phyloP scores from a whole-genome alignment of 2,329 filamentous ascomycete genomes.

The Diaporthe ampelina region DNA sequence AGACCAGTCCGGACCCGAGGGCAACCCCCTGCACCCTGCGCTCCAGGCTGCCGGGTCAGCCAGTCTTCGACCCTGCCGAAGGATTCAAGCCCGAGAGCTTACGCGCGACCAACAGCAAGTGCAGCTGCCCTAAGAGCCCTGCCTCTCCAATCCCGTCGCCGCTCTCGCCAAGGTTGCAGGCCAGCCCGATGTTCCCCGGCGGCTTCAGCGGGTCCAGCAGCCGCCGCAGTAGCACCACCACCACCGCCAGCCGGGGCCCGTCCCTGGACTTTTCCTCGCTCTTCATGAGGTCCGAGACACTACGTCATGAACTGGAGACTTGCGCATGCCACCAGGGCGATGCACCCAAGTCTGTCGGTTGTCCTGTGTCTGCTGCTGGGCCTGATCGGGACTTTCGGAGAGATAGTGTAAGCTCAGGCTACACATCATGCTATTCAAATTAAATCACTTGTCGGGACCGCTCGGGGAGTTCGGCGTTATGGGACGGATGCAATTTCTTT shows the following conservation, averaged over 20 bases:
- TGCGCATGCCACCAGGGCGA: conserved; percentile 9
- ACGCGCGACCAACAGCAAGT: conserved; percentile 25
- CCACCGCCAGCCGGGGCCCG: conserved; percentile 4
- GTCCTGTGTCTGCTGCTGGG: background rate
- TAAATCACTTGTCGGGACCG: background rate
- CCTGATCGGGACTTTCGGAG: background rate
- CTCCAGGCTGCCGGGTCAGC: conserved; percentile 34
- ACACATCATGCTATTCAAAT: conserved; percentile 27
- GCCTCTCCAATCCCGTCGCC: conserved; percentile 18
- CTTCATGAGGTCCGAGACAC: conserved; percentile 26
- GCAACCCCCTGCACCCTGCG: conserved; percentile 12
- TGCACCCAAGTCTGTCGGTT: background rate
- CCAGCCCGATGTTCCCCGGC: background rate
- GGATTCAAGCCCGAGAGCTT: conserved; percentile 24
- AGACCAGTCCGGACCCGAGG: conserved; percentile 5
- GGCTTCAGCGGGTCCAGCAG: background rate
- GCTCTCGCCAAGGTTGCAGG: conserved; percentile 7
- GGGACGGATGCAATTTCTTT: background rate
- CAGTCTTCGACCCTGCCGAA: conserved; percentile 26
- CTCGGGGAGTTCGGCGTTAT: conserved; percentile 3
- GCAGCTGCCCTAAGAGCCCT: conserved; percentile 11
- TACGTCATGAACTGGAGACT: conserved; percentile 26
- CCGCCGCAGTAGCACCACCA: background rate
- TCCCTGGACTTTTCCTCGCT: conserved; percentile 35
- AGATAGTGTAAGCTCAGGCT: conserved; percentile 13